phyloP scores from a whole-genome alignment of 2,329 filamentous ascomycete genomes.

The Nannizziopsis barbatae region DNA sequence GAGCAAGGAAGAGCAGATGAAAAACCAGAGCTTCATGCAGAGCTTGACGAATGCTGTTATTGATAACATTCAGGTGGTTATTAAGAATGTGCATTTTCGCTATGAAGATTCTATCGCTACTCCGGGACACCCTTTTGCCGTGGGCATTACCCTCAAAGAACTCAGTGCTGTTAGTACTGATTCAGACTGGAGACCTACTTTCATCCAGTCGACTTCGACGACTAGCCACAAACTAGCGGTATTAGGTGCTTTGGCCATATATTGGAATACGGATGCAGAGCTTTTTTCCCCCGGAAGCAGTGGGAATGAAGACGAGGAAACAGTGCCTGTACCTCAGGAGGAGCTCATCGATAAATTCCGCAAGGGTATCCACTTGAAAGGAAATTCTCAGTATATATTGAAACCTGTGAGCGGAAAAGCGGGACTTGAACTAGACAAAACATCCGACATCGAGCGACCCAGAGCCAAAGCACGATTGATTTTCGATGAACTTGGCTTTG shows the following conservation, averaged over 20 bases:
- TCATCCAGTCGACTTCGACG: constrained; percentile 73
- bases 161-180: constrained; percentile 97
- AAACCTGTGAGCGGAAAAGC: constrained; percentile 92
- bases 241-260: constrained; percentile 78
- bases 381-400: constrained; percentile 84
- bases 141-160: constrained; percentile 85
- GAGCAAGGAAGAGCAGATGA: constrained; percentile 89
- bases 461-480: constrained; percentile 83
- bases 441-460: constrained; percentile 62
- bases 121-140: constrained; percentile 85
- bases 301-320: constrained; percentile 45
- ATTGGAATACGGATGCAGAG: constrained; percentile 93
- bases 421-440: constrained; percentile 91
- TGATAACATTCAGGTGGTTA: constrained; percentile 92
- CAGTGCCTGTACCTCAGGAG: constrained; percentile 52
- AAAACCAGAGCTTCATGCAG: constrained; percentile 94
- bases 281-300: constrained; percentile 75
- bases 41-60: constrained; percentile 93
- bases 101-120: constrained; percentile 97
- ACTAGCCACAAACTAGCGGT: constrained; percentile 91
- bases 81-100: constrained; percentile 96
- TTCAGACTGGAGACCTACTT: constrained; percentile 86
- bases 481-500: constrained; percentile 94
- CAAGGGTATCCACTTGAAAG: constrained; percentile 63
- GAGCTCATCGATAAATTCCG: constrained; percentile 69